Conservation (phyloP, 1,284 basidiomycete genomes). For the Boletus sp. region DNA sequence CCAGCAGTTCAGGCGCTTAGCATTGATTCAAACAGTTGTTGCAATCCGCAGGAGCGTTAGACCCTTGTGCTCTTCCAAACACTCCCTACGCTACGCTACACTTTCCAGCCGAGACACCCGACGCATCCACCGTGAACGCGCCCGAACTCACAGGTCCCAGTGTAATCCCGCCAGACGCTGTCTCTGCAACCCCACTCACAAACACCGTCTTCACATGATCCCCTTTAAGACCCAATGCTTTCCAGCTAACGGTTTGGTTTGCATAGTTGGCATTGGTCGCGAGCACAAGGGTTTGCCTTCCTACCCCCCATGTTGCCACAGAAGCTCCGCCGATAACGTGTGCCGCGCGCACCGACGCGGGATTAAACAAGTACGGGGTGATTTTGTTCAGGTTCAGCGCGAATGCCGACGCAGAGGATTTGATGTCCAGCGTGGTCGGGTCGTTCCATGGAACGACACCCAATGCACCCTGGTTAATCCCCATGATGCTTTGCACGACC, state of each 20-base stretch:
- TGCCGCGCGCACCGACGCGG: slow-evolving; percentile 28
- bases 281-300: slow-evolving; percentile 35
- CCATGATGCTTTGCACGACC: slow-evolving; percentile 58
- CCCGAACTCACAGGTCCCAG: slow-evolving; percentile 25
- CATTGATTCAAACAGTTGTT: too few relatives aligned
- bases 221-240: slow-evolving; percentile 14
- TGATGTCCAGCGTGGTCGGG: slow-evolving; percentile 59
- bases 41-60: too few relatives aligned
- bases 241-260: slow-evolving; percentile 24
- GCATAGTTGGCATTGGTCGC: slow-evolving; percentile 42
- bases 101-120: too few relatives aligned
- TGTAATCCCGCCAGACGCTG: slow-evolving; percentile 5
- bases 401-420: slow-evolving; percentile 50
- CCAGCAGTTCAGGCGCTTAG: too few relatives aligned
- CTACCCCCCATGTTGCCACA: slow-evolving; percentile 38
- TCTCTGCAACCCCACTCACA: slow-evolving; percentile 17
- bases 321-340: slow-evolving; percentile 34
- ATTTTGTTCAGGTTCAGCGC: slow-evolving; percentile 42
- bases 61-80: too few relatives aligned
- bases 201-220: slow-evolving; percentile 4
- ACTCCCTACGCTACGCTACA: too few relatives aligned
- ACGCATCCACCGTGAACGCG: slow-evolving; percentile 17
- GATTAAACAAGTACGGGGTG: slow-evolving; percentile 38
- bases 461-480: slow-evolving; percentile 66
- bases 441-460: slow-evolving; percentile 69